Base-by-base conservation (phyloP, 495 filamentous ascomycete species). In the Tuber aestivum region DNA sequence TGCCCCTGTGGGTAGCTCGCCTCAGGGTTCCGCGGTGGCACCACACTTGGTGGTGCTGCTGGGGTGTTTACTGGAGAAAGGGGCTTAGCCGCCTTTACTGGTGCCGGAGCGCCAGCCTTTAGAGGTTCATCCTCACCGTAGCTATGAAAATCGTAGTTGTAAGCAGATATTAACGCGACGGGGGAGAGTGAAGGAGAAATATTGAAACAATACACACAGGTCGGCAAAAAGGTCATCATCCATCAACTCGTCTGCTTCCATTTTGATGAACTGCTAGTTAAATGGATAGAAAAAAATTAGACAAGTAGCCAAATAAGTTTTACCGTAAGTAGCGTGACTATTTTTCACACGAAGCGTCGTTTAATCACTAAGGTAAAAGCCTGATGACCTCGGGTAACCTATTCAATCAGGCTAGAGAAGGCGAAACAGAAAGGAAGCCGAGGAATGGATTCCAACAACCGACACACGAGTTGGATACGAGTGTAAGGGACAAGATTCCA, bases 151-250 rank as follows among this genome's bases (percentile, higher is more conserved):
- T 61, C 72, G 81, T 56, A 78, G 61, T 56, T 45, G 65, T 80
- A 23, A 81, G 73, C 61, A 37, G 72, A 76, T 48, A 74, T 72
- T 56, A 69, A 79, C 74, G 70, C 72, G 77, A 70, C 38, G 69
- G 45, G 41, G 50, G 32, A 23, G 77, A 35, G 71, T 71, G 40
- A 71, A 37, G 72, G 27, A 79, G 72, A 61, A 73, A 68, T 69
- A 65, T 56, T 70, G 14, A 69, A 42, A 27, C 69, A 68, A 56
- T 48, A 88, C 94, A 84, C 88, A 98, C 95, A 99, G 89, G 86
- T 99, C 95, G 78, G 94, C 95, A 84, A 99, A 99, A 82, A 99
- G 92, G 88, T 99, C 95, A 82, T 98, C 96, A 72, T 98, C 96
- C 78, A 94, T 81, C 70, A 82, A 90, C 76, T 94, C 94, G 84